Evolutionary conservation across 2,329 filamentous ascomycete genomes (phyloP), one percentile per base, ranked within the genome.

Genomic region (Exophiala sideris): DNA sequence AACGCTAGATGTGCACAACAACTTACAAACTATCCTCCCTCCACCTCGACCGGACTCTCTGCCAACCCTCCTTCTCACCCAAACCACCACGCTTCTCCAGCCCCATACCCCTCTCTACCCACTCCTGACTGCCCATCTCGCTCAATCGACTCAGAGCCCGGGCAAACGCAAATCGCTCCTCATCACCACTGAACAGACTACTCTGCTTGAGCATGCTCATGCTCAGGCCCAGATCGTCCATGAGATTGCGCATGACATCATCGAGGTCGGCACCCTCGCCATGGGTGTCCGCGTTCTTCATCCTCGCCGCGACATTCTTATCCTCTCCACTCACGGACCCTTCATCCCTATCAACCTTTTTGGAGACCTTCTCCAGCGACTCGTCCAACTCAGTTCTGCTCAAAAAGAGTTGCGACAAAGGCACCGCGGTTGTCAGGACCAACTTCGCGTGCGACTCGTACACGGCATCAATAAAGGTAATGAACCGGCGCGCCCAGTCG

Each of bases 141-240:
- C 79, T 87, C 57, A 99, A 73, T 52, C 94, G 78, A 50, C 87
- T 91, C 63, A 97, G 71, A 1, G 94, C 94, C 50, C 94, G 78
- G 20, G 91, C 91, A 76, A 99, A 99, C 0, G 94, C 94, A 75
- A 99, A 99, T 0, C 90, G 83, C 73, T 99, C 94, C 75, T 99
- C 94, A 54, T 96, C 94, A 38, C 94, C 94, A 1, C 87, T 88
- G 70, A 99, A 99, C 36, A 97, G 82, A 61, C 82, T 89, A 39
- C 86, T 90, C 62, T 85, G 86, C 75, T 95, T 95, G 64, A 99
- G 77, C 71, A 88, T 86, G 46, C 85, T 79, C 75, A 94, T 91
- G 64, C 87, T 91, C 74, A 91, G 82, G 36, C 90, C 90, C 44
- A 96, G 73, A 67, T 96, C 89, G 64, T 96, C 90, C 82, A 96